Base-by-base conservation (phyloP, 352 stramenopile species). In the Pythium rhizo-oryzae region DNA sequence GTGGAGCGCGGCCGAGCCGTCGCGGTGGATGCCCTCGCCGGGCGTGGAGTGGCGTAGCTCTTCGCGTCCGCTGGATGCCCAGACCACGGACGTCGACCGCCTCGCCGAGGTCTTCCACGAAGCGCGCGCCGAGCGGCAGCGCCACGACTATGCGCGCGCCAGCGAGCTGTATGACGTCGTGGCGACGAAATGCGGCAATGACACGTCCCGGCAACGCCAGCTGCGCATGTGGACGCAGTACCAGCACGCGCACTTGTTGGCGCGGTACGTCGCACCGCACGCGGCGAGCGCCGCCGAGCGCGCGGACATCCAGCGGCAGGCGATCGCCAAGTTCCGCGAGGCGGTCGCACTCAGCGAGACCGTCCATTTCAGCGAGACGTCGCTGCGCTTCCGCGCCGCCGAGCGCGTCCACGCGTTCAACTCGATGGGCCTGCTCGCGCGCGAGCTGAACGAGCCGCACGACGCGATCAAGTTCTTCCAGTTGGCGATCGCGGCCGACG, bases 381-480 rank as follows among this genome's bases (percentile, higher is more conserved):
- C 7, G 12, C 54, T 19, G 2, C 54, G 21, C 15, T 70, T 70
- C 46, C 55, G 63, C 4, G 8, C 33, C 1, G 46, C 23, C 3
- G 63, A 70, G 44, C 30, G 24, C 30, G 25, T 72, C 15, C 65
- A 77, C 28, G 55, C 54, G 18, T 60, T 67, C 55, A 81, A 81
- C 44, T 77, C 75, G 12, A 59, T 81, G 21, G 75, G 75, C 12
- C 21, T 71, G 25, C 43, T 78, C 19, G 35, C 69, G 9, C 57
- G 57, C 1, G 65, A 74, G 18, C 28, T 74, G 0, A 25, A 44
- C 9, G 49, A 65, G 7, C 47, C 47, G 4, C 18, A 50, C 0
- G 25, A 67, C 2, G 52, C 75, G 0, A 25, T 74, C 2, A 4
- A 18, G 35, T 72, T 37, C 43, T 79, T 79, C 9, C 46, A 69